Percentiles rank a stretch among this genome's conserved stretches.
Evolutionary conservation across 768 basidiomycete species (phyloP).

Genomic region (Collybiopsis confluens): DNA sequence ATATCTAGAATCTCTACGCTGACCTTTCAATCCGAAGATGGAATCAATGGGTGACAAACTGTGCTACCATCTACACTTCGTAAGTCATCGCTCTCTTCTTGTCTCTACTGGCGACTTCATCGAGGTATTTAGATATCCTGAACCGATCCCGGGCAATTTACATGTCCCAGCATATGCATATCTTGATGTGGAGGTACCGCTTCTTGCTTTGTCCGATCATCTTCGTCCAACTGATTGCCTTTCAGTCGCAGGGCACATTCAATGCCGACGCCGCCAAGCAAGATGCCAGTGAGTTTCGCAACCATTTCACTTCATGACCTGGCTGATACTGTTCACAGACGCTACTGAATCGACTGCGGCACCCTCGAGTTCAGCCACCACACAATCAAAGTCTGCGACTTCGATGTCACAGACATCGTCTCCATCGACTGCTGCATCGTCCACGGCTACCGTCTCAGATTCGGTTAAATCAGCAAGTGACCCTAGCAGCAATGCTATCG

Average conservation of each 20-base stretch:
- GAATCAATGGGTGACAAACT: slow-evolving; percentile 47
- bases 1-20: slow-evolving; percentile 7
- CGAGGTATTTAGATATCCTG: slow-evolving; percentile 35
- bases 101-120: background rate
- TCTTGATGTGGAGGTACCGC: slow-evolving; percentile 45
- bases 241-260: slow-evolving; percentile 33
- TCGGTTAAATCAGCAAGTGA: slow-evolving; percentile 13
- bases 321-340: slow-evolving; percentile 18
- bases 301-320: background rate
- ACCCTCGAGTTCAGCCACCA: slow-evolving; percentile 16
- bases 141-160: slow-evolving; percentile 42
- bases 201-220: background rate
- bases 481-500: slow-evolving; percentile 34
- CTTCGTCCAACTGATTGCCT: background rate
- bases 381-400: slow-evolving; percentile 14
- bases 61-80: slow-evolving; percentile 30
- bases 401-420: slow-evolving; percentile 12
- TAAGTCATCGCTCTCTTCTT: slow-evolving; percentile 15
- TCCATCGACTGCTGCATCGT: slow-evolving; percentile 4
- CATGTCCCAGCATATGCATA: slow-evolving; percentile 63
- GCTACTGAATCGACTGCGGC: slow-evolving; percentile 40
- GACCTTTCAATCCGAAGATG: slow-evolving; percentile 37
- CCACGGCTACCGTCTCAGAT: slow-evolving; percentile 5
- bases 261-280: slow-evolving; percentile 34
- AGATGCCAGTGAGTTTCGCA: slow-evolving; percentile 26